These are phyloP conservation scores for Globisporangium sylvaticum DNA, from an alignment of 352 stramenopile species.

Conservation along the genomic window DNA sequence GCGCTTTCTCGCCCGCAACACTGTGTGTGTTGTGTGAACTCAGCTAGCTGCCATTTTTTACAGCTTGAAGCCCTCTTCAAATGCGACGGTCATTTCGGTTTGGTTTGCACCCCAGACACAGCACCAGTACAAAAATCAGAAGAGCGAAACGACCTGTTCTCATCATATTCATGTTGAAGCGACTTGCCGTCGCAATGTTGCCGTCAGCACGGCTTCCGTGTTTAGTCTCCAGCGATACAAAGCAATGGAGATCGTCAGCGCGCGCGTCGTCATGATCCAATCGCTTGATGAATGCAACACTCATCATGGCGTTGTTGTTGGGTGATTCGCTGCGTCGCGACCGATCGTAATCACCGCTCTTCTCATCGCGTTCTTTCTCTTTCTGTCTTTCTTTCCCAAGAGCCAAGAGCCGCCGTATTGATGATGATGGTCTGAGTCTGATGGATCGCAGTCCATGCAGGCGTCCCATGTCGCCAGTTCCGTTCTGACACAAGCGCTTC, in stretches of 20 bases:
- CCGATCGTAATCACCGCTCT: not conserved
- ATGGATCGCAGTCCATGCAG: not conserved
- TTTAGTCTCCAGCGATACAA: not conserved
- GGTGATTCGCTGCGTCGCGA: not conserved
- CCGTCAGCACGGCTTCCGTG: not conserved
- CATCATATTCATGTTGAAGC: not conserved
- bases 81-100: too few species aligned
- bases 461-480: not conserved
- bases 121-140: not conserved
- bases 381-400: not conserved
- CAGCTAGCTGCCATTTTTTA: too few species aligned
- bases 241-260: not conserved
- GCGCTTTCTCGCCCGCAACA: too few species aligned
- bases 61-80: not conserved
- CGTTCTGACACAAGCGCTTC: not conserved
- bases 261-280: not conserved
- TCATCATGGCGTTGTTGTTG: not conserved
- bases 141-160: not conserved
- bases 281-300: not conserved
- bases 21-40: too few species aligned
- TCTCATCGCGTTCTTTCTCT: not conserved
- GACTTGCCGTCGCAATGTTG: too few species aligned
- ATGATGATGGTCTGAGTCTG: not conserved
- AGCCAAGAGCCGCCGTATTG: not conserved
- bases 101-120: too few species aligned